Conservation (phyloP, 148 eudicot genomes). For the Chenopodium formosanum region DNA sequence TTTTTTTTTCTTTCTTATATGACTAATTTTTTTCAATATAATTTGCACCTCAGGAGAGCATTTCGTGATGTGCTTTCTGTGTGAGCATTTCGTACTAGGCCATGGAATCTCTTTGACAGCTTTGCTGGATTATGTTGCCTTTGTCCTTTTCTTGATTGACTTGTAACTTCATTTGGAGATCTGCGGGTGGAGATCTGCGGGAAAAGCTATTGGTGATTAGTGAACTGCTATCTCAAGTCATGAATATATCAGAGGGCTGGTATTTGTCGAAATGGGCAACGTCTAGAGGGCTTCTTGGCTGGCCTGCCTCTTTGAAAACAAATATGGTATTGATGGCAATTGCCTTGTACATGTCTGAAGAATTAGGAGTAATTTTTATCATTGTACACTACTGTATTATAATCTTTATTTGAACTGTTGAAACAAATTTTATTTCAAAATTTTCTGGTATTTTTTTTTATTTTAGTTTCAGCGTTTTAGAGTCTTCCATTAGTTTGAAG, state of each 20-base stretch:
- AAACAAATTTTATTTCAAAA: too few species aligned
- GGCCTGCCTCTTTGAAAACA: not conserved
- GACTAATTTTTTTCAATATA: not conserved
- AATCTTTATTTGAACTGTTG: not conserved
- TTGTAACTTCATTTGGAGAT: slow-evolving; percentile 11
- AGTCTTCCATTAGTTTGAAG: not conserved
- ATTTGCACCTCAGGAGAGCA: slow-evolving; percentile 5
- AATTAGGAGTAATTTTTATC: not conserved
- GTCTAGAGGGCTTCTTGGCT: not conserved
- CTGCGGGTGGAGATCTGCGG: slow-evolving; percentile 10
- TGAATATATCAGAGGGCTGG: slow-evolving; percentile 4
- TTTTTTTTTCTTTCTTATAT: not conserved
- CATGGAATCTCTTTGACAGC: not conserved
- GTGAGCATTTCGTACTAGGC: slow-evolving; percentile 2
- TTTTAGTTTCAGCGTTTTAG: not conserved
- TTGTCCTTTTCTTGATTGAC: not conserved
- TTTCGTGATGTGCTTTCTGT: slow-evolving; percentile 6
- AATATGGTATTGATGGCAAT: slow-evolving; percentile 5
- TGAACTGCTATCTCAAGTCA: not conserved
- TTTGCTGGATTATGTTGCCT: not conserved
- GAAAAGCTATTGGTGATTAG: slow-evolving; percentile 14
- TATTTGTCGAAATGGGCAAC: not conserved
- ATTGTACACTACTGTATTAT: slow-evolving; percentile 21
- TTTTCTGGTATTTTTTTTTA: not conserved
- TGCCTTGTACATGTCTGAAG: slow-evolving; percentile 23